Conservation (phyloP, 495 filamentous ascomycete genomes). For the Thozetella sp. region DNA sequence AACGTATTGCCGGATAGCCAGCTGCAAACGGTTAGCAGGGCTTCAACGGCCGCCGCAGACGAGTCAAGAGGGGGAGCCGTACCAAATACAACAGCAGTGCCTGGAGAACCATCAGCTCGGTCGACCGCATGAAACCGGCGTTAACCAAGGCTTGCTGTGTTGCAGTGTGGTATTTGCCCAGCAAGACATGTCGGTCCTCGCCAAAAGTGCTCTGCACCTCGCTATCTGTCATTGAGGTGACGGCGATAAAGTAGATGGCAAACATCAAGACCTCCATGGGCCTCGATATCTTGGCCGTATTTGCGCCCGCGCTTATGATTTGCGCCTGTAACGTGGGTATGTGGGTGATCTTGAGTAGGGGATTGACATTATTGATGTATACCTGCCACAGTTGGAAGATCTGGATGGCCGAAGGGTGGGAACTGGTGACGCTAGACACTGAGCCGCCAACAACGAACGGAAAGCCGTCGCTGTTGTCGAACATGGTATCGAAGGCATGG, state of each 20-base stretch:
- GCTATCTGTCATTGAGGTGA: conserved; percentile 51
- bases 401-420: conserved; percentile 70
- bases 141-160: conserved; percentile 59
- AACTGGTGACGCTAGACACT: conserved; percentile 43
- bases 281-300: conserved; percentile 46
- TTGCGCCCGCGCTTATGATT: conserved; percentile 50
- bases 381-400: conserved; percentile 76
- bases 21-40: conserved; percentile 27
- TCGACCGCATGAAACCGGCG: conserved; percentile 55
- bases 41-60: neutral
- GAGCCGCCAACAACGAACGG: conserved; percentile 58
- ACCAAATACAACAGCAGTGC: conserved; percentile 59
- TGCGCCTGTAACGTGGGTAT: conserved; percentile 59
- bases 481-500: conserved; percentile 56
- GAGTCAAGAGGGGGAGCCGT: conserved; percentile 14
- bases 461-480: conserved; percentile 54
- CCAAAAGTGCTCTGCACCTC: conserved; percentile 52
- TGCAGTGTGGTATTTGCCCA: conserved; percentile 48
- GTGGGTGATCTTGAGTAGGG: conserved; percentile 70
- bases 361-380: conserved; percentile 70
- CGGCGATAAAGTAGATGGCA: conserved; percentile 55
- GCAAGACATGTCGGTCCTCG: conserved; percentile 40
- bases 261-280: conserved; percentile 58
- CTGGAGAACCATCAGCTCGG: conserved; percentile 55
- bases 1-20: conserved; percentile 44